Conservation (phyloP, 1,139 yeast genomes). For the Geotrichum klebahnii region DNA sequence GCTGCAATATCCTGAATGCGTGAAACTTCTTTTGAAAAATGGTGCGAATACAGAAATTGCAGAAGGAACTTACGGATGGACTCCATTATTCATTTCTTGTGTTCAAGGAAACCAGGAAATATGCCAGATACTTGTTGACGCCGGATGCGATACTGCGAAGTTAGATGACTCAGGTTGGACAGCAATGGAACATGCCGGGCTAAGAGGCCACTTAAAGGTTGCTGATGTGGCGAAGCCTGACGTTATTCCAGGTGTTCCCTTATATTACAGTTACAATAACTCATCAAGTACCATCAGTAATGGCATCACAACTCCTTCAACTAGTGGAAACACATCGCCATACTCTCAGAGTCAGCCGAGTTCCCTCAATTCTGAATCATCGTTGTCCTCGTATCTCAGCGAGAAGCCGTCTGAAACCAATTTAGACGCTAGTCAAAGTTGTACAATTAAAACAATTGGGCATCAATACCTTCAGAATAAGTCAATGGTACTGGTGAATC, state of each 20-base stretch:
- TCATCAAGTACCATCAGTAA: not conserved
- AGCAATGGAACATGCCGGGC: constrained; percentile 91
- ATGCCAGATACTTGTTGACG: constrained; percentile 51
- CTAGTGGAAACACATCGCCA: constrained; percentile 15
- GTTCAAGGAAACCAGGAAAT: constrained; percentile 71
- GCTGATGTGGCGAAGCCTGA: constrained; percentile 58
- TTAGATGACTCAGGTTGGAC: constrained; percentile 92
- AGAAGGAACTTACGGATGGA: constrained; percentile 86
- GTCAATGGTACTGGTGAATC: constrained; percentile 69
- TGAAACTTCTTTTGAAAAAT: constrained; percentile 49
- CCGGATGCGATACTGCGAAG: constrained; percentile 48
- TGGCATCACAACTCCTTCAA: not conserved
- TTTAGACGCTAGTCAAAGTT: not conserved
- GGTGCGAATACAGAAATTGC: constrained; percentile 73
- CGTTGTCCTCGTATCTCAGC: not conserved
- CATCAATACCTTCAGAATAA: constrained; percentile 65
- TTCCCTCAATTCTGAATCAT: constrained; percentile 1
- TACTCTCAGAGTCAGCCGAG: not conserved
- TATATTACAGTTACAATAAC: constrained; percentile 13
- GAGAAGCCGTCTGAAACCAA: not conserved
- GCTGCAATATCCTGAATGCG: constrained; percentile 53
- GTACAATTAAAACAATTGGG: constrained; percentile 69
- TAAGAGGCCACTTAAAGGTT: constrained; percentile 78
- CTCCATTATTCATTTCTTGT: constrained; percentile 88
- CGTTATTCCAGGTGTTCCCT: constrained; percentile 25